Evolutionary conservation across 305 asterid genomes (phyloP).

Genomic region (Fraxinus angustifolia): DNA sequence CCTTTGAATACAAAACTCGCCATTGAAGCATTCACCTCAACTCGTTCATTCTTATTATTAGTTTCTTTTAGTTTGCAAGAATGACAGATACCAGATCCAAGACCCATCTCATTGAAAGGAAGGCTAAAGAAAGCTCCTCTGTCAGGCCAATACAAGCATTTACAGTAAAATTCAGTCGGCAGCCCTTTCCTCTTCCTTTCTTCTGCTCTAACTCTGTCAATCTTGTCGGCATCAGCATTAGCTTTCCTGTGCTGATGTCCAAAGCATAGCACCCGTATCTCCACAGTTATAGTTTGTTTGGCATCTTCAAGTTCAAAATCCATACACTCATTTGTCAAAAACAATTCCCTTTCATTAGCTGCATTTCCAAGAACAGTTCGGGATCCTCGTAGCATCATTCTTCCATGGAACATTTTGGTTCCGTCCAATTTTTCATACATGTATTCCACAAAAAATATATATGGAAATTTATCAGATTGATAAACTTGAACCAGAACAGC

Average conservation of each 20-base stretch:
- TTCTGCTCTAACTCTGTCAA: constrained; percentile 72
- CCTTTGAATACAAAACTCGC: constrained; percentile 54
- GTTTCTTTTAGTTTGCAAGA: constrained; percentile 54
- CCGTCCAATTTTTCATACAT: constrained; percentile 70
- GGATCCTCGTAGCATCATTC: constrained; percentile 67
- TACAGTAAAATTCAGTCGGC: constrained; percentile 75
- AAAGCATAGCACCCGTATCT: constrained; percentile 60
- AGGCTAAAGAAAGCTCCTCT: constrained; percentile 86
- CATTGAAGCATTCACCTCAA: constrained; percentile 42
- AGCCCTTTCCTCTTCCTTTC: constrained; percentile 74
- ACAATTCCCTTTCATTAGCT: constrained; percentile 79
- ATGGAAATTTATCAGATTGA: constrained; percentile 41
- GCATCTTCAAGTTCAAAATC: constrained; percentile 58
- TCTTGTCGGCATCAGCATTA: constrained; percentile 55
- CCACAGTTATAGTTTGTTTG: constrained; percentile 41
- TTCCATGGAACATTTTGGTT: constrained; percentile 76
- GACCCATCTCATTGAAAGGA: constrained; percentile 51
- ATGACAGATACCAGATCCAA: constrained; percentile 75
- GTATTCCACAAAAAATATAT: constrained; percentile 69
- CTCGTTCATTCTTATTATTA: constrained; percentile 40
- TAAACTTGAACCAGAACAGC: constrained; percentile 61
- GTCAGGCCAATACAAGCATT: constrained; percentile 78
- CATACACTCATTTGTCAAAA: constrained; percentile 69
- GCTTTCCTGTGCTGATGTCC: constrained; percentile 80
- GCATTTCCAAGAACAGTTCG: constrained; percentile 84